Evolutionary conservation across 164 flowering plant genomes (phyloP).

Genomic region (Magnolia officinalis): DNA sequence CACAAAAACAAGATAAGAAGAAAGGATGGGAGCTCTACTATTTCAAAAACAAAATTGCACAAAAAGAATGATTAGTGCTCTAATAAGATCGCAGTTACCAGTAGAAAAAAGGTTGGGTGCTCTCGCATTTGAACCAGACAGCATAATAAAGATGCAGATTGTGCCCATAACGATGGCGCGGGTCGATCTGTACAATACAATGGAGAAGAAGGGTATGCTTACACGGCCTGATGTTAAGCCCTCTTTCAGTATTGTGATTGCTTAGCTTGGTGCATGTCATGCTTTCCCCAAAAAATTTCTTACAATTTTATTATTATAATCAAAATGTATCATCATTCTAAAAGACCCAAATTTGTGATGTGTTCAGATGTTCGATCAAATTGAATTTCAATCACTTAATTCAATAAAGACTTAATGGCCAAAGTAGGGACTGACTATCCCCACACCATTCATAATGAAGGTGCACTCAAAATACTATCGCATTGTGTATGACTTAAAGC

Average conservation of each 20-base stretch:
- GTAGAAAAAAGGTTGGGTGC: conserved; percentile 71
- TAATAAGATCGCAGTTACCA: conserved; percentile 34
- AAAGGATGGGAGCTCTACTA: background rate
- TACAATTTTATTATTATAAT: background rate
- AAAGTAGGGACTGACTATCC: background rate
- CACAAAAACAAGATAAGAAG: background rate
- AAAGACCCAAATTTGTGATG: background rate
- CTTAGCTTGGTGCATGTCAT: background rate
- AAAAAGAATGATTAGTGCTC: background rate
- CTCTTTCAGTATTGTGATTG: background rate
- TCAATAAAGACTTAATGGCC: background rate
- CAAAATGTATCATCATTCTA: background rate
- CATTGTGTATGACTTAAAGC: background rate
- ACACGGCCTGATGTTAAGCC: background rate
- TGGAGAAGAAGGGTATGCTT: background rate
- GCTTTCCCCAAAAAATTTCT: background rate
- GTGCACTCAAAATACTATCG: background rate
- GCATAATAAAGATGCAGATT: conserved; percentile 61
- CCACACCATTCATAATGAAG: background rate
- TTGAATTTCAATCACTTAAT: background rate
- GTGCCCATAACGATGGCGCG: conserved; percentile 71
- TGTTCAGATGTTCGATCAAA: background rate
- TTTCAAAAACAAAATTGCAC: background rate
- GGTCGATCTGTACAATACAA: conserved; percentile 48
- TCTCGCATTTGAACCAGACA: conserved; percentile 51